Evolutionary conservation across 176 grass and related monocot species (phyloP), one percentile per base, ranked within the genome.

Genomic region (Ensete ventricosum): DNA sequence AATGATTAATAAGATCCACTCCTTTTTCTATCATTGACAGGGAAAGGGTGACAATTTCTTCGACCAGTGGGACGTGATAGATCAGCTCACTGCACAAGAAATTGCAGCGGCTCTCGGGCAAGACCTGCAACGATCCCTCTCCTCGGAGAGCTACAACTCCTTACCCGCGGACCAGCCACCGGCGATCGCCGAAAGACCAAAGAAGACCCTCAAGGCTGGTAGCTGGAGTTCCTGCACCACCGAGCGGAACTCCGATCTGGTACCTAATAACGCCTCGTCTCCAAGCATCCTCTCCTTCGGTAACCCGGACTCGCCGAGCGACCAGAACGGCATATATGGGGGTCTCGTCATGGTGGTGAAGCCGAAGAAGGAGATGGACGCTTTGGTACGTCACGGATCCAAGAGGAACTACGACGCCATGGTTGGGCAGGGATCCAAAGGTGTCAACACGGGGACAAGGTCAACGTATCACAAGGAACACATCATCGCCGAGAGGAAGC

Each of bases 181-280:
- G 14, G 50, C 22, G 19, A 57, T 26, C 9, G 51, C 20, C 12
- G 84, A 90, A 52, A 89, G 88, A 53, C 82, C 84, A 54, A 77
- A 62, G 24, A 98, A 98, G 78, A 71, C 77, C 60, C 77, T 79
- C 23, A 93, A 85, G 78, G 83, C 89, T 53, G 74, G 75, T 68
- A 98, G 94, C 88, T 93, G 90, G 94, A 91, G 87, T 71, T 99
- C 91, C 65, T 87, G 86, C 91, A 76, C 91, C 84, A 94, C 95
- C 52, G 95, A 94, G 64, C 90, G 95, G 82, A 92, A 84, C 75
- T 89, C 93, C 16, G 73, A 1, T 9, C 50, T 68, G 65, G 22
- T 29, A 14, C 65, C 83, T 1, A 83, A 83, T 1, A 83, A 85
- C 78, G 74, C 80, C 72, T 88, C 88, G 14, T 94, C 95, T 7